Percentiles rank a stretch among this genome's conserved stretches.
phyloP scores from a whole-genome alignment of 106 monocot genomes.

The Ottelia alismoides region DNA sequence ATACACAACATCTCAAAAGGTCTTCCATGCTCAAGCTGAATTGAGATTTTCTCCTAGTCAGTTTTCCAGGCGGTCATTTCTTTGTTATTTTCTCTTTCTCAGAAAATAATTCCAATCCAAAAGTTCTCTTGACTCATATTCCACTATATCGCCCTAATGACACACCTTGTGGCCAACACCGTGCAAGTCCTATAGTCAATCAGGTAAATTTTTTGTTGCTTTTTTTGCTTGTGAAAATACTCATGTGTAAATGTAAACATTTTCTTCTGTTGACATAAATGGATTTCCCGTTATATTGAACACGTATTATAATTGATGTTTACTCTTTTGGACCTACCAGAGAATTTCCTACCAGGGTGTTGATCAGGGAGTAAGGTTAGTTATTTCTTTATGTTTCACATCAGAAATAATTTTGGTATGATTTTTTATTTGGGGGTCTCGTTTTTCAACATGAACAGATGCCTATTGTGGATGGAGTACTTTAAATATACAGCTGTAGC shows the following conservation, averaged over 20 bases:
- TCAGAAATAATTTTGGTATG: too few species aligned
- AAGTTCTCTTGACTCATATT: constrained; percentile 85
- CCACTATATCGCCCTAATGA: constrained; percentile 77
- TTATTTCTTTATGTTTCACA: too few species aligned
- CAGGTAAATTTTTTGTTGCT: constrained; percentile 43
- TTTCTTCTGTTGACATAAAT: too few species aligned
- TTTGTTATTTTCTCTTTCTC: constrained; percentile 6
- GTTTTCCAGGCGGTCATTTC: not conserved
- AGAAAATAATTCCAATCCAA: constrained; percentile 35
- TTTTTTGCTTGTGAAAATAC: too few species aligned
- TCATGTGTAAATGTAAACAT: too few species aligned
- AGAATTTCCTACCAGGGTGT: constrained; percentile 37
- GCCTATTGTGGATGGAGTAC: too few species aligned
- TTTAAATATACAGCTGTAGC: too few species aligned
- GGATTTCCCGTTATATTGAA: too few species aligned
- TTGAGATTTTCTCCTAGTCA: not conserved
- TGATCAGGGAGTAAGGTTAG: constrained; percentile 60
- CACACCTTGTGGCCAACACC: constrained; percentile 70
- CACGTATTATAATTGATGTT: too few species aligned
- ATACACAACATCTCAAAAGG: constrained; percentile 54
- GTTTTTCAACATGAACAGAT: too few species aligned
- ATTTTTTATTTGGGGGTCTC: too few species aligned
- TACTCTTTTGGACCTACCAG: too few species aligned
- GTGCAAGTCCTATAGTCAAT: constrained; percentile 68
- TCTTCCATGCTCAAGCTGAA: constrained; percentile 16